Evolutionary conservation across 2,329 filamentous ascomycete species (phyloP).

Genomic region (Mycosphaerelloides madeirae): DNA sequence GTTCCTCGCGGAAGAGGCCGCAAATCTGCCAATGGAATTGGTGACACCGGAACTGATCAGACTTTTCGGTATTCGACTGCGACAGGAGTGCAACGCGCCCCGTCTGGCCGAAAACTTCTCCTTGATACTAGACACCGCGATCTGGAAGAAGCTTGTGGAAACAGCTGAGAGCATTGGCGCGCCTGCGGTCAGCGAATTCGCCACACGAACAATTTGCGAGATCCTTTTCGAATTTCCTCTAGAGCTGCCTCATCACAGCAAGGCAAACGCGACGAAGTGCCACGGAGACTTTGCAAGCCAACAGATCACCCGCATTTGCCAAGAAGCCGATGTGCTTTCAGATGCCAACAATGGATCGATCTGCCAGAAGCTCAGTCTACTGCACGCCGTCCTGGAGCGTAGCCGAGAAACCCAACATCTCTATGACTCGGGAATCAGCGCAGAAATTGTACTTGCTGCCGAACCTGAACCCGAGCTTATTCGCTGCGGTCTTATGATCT

Average conservation of each 20-base stretch:
- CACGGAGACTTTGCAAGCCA: slow-evolving; percentile 19
- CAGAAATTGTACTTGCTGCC: neutral
- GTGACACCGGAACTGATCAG: slow-evolving; percentile 13
- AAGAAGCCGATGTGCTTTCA: neutral
- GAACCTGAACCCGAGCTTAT: slow-evolving; percentile 5
- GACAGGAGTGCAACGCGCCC: slow-evolving; percentile 3
- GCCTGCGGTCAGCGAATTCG: slow-evolving; percentile 4
- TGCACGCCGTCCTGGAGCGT: slow-evolving; percentile 14
- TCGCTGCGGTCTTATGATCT: slow-evolving; percentile 19
- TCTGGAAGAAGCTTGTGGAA: slow-evolving; percentile 21
- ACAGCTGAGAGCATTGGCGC: slow-evolving; percentile 13
- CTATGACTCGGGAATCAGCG: neutral
- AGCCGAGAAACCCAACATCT: slow-evolving; percentile 10
- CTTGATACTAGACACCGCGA: slow-evolving; percentile 11
- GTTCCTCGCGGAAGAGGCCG: neutral
- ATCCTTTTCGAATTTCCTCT: slow-evolving; percentile 16
- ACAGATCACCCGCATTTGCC: slow-evolving; percentile 16
- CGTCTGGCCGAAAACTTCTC: slow-evolving; percentile 3
- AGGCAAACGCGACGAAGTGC: slow-evolving; percentile 6
- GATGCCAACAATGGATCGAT: slow-evolving; percentile 1
- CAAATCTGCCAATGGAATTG: slow-evolving; percentile 1
- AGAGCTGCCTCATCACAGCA: neutral
- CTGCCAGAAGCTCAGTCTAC: slow-evolving; percentile 14
- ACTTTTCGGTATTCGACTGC: slow-evolving; percentile 11
- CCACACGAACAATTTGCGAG: slow-evolving; percentile 9